Percentiles rank a stretch among this genome's conserved stretches.
Evolutionary conservation across 164 flowering plant genomes (phyloP).

Genomic region (Litsea cubeba): DNA sequence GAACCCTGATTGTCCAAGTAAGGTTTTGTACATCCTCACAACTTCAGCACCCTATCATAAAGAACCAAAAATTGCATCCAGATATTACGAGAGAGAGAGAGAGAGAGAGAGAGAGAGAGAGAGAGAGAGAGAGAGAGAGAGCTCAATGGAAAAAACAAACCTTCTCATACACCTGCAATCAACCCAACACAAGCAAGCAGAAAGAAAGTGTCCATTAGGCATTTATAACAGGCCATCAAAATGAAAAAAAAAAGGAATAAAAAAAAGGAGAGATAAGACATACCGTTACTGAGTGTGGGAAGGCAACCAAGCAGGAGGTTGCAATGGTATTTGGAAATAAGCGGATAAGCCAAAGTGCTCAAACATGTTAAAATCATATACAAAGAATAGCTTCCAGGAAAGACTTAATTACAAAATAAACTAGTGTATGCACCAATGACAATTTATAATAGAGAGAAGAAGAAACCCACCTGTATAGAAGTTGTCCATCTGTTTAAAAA

Average conservation of each 20-base stretch:
- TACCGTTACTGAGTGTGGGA: conserved; percentile 69
- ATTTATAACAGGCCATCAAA: conserved; percentile 7
- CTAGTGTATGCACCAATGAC: neutral
- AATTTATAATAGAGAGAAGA: neutral
- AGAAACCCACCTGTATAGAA: conserved; percentile 80
- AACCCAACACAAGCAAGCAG: neutral
- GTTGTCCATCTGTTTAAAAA: conserved; percentile 86
- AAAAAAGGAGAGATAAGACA: neutral
- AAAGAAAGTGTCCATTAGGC: conserved; percentile 10
- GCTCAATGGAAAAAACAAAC: conserved; percentile 32
- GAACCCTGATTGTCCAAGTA: conserved; percentile 78
- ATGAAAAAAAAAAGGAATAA: too few relatives aligned
- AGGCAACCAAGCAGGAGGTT: conserved; percentile 8
- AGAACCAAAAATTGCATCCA: neutral
- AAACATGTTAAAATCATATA: conserved; percentile 9
- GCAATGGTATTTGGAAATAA: neutral
- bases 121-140: too few relatives aligned
- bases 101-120: neutral
- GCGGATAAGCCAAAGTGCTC: conserved; percentile 4
- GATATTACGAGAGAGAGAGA: neutral
- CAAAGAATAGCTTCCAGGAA: neutral
- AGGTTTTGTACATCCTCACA: conserved; percentile 98
- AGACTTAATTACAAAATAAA: neutral
- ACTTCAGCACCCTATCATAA: conserved; percentile 88
- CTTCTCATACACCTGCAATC: conserved; percentile 90